These are phyloP conservation scores for Takashimella koratensis DNA, from an alignment of 1,284 basidiomycete genomes.

Conservation along the genomic window DNA sequence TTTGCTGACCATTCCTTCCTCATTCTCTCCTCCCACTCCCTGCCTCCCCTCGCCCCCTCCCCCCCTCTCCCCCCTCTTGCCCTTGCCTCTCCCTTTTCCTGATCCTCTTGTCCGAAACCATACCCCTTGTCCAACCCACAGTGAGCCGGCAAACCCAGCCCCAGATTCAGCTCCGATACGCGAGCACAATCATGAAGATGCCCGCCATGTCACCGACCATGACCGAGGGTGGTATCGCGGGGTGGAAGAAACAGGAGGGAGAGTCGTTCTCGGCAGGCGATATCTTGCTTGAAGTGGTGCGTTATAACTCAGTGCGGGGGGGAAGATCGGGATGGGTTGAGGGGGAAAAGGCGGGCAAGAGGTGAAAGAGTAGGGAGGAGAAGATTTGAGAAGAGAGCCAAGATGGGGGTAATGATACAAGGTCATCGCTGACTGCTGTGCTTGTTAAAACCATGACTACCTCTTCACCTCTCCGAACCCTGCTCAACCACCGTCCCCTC, in stretches of 20 bases:
- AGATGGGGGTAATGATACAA: no score
- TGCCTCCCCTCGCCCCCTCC: neutral
- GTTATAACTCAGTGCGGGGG: conserved; percentile 42
- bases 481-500: neutral
- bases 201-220: conserved; percentile 99
- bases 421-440: no score
- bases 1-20: neutral
- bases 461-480: neutral
- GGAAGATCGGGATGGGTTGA: neutral
- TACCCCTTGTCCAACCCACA: no score
- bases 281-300: conserved; percentile 87
- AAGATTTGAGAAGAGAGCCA: neutral
- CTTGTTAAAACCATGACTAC: no score
- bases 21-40: neutral
- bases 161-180: conserved; percentile 52
- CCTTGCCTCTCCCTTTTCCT: neutral
- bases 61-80: neutral
- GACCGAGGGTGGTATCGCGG: conserved; percentile 91
- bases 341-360: neutral
- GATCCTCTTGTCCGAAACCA: neutral
- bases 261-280: conserved; percentile 81
- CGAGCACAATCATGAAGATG: conserved; percentile 71
- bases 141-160: no score
- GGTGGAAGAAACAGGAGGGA: conserved; percentile 90
- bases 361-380: conserved; percentile 5